Evolutionary conservation across 2,329 filamentous ascomycete genomes (phyloP), one percentile per base, ranked within the genome.

Genomic region (Pseudogymnoascus sp.): DNA sequence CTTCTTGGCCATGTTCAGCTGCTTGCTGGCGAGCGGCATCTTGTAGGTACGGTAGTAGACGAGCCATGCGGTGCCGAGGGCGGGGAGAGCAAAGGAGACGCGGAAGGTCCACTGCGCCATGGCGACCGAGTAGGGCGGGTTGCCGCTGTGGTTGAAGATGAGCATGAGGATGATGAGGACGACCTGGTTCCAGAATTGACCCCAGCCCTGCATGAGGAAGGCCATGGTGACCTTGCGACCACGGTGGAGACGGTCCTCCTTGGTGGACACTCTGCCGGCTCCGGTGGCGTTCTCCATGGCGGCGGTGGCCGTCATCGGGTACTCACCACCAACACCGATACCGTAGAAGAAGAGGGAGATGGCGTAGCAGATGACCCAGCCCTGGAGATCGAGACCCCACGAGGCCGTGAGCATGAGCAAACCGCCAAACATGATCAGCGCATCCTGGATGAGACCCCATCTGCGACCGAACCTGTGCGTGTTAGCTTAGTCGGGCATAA

Each of bases 121-220:
- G n/a, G 87, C 81, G 65, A 82, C 76, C 64, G 85, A 88, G 80
- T 97, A 97, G 2, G 92, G 91, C 21, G 89, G 85, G 69, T 68
- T 71, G 13, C 71, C 72, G n/a, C 66, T 69, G 72, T 87, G 86
- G 82, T 96, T 91, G 84, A 96, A 95, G 78, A 93, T 89, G 70
- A 96, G 82, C 64, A 97, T 84, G 61, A 96, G 81, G 62, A 96
- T 75, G 72, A 97, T 96, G 67, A 97, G 83, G 64, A 96, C 78
- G 70, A 89, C 88, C 78, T 97, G 93, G 84, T 97, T 97, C 80
- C 90, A 81, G 75, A 96, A 90, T 77, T 97, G 93, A 68, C 93
- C 93, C 93, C 93, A 97, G 63, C 93, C 93, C 78, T 97, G 93
- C 93, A 97, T 97, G 77, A 97, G 78, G 80, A 97, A 97, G 64